These are phyloP conservation scores for Lactuca sativa DNA, from an alignment of 129 eudicot species.

Conservation along the genomic window DNA sequence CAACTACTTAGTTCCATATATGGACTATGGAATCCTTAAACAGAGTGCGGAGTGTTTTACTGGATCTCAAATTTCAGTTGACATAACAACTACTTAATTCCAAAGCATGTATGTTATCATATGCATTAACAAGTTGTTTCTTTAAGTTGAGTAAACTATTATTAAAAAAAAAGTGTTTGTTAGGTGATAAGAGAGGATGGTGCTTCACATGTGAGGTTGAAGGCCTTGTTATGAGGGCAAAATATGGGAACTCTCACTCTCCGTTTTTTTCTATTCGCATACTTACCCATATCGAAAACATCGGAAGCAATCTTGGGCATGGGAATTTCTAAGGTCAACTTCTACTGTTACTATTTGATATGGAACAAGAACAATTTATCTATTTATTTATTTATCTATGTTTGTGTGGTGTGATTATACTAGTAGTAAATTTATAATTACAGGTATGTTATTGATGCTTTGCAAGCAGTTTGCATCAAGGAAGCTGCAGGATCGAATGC, in stretches of 20 bases:
- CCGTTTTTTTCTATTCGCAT: constrained; percentile 61
- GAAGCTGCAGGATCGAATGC: constrained; percentile 52
- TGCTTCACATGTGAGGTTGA: constrained; percentile 86
- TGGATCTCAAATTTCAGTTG: no score
- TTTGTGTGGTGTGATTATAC: not conserved
- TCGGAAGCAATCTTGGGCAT: constrained; percentile 67
- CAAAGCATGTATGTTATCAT: constrained; percentile 70
- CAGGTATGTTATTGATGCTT: constrained; percentile 76
- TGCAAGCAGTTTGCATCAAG: constrained; percentile 74
- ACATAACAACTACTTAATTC: no score
- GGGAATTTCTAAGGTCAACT: constrained; percentile 90
- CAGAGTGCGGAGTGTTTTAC: no score
- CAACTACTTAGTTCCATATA: no score
- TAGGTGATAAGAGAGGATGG: constrained; percentile 81
- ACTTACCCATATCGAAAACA: constrained; percentile 59
- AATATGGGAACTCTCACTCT: constrained; percentile 52
- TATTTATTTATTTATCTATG: not conserved
- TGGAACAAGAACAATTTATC: no score
- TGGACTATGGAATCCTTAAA: no score
- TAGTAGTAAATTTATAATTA: not conserved
- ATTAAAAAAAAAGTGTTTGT: constrained; percentile 22
- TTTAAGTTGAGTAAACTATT: not conserved
- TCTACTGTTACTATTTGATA: not conserved
- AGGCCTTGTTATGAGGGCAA: constrained; percentile 56
- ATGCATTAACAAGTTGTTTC: not conserved